Base-by-base conservation (phyloP, 805 yeast genomes). In the Teunomyces gatunensis region DNA sequence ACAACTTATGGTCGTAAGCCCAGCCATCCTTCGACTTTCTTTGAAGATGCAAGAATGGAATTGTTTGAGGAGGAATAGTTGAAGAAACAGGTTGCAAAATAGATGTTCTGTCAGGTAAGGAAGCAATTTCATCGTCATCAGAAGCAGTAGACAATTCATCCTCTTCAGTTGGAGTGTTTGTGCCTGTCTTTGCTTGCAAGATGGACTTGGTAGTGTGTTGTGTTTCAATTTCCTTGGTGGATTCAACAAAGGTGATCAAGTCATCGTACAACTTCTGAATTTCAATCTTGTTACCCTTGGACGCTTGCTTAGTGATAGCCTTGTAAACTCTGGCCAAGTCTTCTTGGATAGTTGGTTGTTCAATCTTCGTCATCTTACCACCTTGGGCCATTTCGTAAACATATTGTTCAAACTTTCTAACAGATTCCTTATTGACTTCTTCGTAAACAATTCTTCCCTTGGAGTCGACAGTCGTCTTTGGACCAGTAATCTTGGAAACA, bases 341-440 rank as follows among this genome's bases (percentile, higher is more conserved):
- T 65, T 89, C 92, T 66, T 87, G 84, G 61, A 89, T 84, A 30
- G 92, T 77, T 58, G 92, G 89, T 62, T 87, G 85, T 40, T 71
- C 67, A 50, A 73, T 74, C 58, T 77, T 83, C 50, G 97, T 88
- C 63, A 89, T 71, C 55, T 83, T 83, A 59, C 96, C 91, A 72
- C 99, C 99, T 63, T 81, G 84, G 46, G 98, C 96, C 97, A 94
- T 91, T 70, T 89, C 96, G 64, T 83, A 80, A 55, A 94, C 97
- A 67, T 94, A 94, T 67, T 91, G 92, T 73, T 94, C 97, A 54
- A 94, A 80, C 68, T 94, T 94, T 72, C 97, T 85, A 54, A 91
- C 95, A 52, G 92, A 81, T 43, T 91, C 88, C 71, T 96, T 87
- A 65, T 89, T 84, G 52, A 79, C 85, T 75, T 94, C 99, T 51